Evolutionary conservation across 129 eudicot genomes (phyloP), one percentile per base, ranked within the genome.

Genomic region (Lactuca saligna): DNA sequence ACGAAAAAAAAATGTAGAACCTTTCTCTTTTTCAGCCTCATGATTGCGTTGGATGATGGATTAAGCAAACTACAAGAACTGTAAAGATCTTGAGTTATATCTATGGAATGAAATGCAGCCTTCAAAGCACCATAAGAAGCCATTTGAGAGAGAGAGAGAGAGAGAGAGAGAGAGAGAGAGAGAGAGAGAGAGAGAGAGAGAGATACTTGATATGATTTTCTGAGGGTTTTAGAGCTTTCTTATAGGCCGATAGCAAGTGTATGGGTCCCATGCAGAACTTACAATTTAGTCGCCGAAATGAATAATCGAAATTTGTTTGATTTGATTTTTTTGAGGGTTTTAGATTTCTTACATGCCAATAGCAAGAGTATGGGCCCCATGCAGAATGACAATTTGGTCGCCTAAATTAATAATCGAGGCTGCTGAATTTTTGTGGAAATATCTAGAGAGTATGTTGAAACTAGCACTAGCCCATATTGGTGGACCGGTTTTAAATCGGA

Each of bases 111-210:
- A 61, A 54, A 32, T 41, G 37, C 70, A 61, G 65, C 75, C 71
- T 69, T 61, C 17, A 69, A 76, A 59, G 38, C 73, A 37, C 68
- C 41, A 61, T 51, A 41, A 15, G 69, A 69, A 69, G 80, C 75
- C 80, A 7, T 25, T 68, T 49, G 49, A 8, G 49, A 42, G 13
- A 42, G 13, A 2, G 9, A 12, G 15, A 46, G 51, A 3, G 12
- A 9, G 13, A 9, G 13, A 8, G 12, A 8, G 49, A 42, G 49
- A 42, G 49, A 42, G 49, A 42, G 49, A 42, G 51, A 46, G 51
- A 46, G 51, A 46, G 51, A 46, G 15, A 46, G 51, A 46, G 51
- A 9, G 51, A 10, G 41, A 17, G 60, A 66, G 31, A 34, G 16
- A 7, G 54, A 56, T 25, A 2, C 1, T 11, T 39, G 8, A 12